phyloP scores from a whole-genome alignment of 306 rosid species.

The Neltuma alba region DNA sequence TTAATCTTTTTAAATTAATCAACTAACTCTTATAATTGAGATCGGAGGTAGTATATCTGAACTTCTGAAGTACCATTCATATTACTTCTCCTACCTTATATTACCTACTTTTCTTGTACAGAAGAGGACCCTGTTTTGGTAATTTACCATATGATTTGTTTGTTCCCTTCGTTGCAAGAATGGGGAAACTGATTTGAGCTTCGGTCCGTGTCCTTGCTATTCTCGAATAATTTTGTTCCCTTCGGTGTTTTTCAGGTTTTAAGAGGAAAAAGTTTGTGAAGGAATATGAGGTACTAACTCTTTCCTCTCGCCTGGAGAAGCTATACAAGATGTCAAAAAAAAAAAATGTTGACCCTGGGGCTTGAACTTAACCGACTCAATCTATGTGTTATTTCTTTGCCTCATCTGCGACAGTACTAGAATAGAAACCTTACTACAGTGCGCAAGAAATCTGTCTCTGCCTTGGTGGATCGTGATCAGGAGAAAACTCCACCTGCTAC shows the following conservation, averaged over 20 bases:
- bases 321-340: not conserved
- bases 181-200: constrained; percentile 37
- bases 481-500: constrained; percentile 45
- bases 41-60: no score
- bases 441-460: constrained; percentile 44
- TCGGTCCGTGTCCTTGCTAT: constrained; percentile 38
- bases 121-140: constrained; percentile 48
- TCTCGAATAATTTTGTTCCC: constrained; percentile 32
- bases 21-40: no score
- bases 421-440: constrained; percentile 29
- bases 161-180: not conserved
- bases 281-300: not conserved
- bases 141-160: constrained; percentile 31
- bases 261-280: not conserved
- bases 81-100: constrained; percentile 26
- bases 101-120: constrained; percentile 14
- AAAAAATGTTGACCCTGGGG: not conserved
- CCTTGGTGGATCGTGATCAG: constrained; percentile 63
- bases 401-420: not conserved
- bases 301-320: constrained; percentile 4
- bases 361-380: not conserved
- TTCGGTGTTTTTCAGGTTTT: constrained; percentile 35
- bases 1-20: no score
- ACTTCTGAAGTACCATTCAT: constrained; percentile 45
- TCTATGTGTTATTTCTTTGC: not conserved